These are phyloP conservation scores for Coniochaeta hoffmannii DNA, from an alignment of 2,329 filamentous ascomycete species.

Conservation along the genomic window DNA sequence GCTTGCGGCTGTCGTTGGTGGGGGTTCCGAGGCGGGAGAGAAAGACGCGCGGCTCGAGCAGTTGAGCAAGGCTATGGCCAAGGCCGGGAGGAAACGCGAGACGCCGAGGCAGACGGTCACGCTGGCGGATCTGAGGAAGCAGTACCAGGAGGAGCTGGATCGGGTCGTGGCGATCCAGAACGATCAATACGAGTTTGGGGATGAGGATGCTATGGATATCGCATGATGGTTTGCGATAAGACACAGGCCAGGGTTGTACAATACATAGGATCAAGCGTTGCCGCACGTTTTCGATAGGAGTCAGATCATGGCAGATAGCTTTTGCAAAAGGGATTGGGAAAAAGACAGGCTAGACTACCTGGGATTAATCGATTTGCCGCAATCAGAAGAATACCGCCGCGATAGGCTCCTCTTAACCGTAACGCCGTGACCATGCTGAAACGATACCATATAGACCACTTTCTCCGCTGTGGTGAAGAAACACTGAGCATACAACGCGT, in stretches of 20 bases:
- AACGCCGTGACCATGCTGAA: conserved; percentile 16
- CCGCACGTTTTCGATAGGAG: not conserved
- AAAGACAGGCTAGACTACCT: not conserved
- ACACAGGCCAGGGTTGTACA: not conserved
- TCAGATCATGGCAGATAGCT: not conserved
- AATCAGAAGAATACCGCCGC: not conserved
- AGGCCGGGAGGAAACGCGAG: conserved; percentile 5
- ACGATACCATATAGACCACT: not conserved
- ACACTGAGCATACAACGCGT: not conserved
- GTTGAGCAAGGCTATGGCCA: conserved; percentile 21
- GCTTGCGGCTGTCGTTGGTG: conserved; percentile 6
- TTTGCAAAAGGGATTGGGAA: not conserved
- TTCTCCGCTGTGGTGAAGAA: not conserved
- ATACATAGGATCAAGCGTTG: conserved; percentile 5
- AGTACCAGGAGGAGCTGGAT: conserved; percentile 87
- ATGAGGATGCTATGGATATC: conserved; percentile 41
- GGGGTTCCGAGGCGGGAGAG: conserved; percentile 7
- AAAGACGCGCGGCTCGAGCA: conserved; percentile 15
- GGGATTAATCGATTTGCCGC: not conserved
- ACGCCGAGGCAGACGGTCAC: conserved; percentile 72
- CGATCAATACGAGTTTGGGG: conserved; percentile 72
- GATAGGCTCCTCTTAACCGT: conserved; percentile 1
- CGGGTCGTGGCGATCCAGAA: conserved; percentile 80
- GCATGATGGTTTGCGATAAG: conserved; percentile 18
- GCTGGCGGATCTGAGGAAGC: conserved; percentile 75